These are phyloP conservation scores for Didymella lethalis DNA, from an alignment of 2,329 filamentous ascomycete species.

Conservation along the genomic window DNA sequence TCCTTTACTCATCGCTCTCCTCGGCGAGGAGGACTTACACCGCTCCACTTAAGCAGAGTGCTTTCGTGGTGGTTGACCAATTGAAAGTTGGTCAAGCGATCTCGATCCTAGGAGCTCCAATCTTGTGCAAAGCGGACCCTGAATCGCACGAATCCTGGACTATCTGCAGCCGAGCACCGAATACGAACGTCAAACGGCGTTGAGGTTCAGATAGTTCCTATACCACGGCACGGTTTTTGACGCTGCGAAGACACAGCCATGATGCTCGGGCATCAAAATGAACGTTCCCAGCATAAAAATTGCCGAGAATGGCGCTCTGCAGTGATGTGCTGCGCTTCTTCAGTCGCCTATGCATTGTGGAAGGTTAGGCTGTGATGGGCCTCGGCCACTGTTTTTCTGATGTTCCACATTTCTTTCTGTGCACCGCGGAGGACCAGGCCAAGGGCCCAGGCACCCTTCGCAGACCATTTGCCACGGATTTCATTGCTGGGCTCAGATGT, in stretches of 20 bases:
- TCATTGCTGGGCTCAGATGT: not conserved
- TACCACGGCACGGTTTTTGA: not conserved
- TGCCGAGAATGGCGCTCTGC: not conserved
- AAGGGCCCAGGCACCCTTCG: not conserved
- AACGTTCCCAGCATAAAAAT: not conserved
- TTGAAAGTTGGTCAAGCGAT: not conserved
- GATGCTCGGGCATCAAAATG: not conserved
- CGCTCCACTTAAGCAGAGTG: slow-evolving; percentile 1
- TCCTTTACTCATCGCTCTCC: not conserved
- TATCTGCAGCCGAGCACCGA: not conserved
- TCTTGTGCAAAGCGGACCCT: slow-evolving; percentile 5
- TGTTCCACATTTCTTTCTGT: not conserved
- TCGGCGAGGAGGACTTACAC: not conserved
- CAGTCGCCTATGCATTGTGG: not conserved
- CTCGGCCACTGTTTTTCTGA: not conserved
- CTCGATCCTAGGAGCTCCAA: slow-evolving; percentile 27
- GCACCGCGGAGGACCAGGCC: slow-evolving; percentile 1
- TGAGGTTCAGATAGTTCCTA: not conserved
- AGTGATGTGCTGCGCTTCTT: not conserved
- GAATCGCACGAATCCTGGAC: slow-evolving; percentile 2
- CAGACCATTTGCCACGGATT: not conserved
- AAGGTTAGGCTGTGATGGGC: not conserved
- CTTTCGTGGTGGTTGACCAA: slow-evolving; percentile 3
- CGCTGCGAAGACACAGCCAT: not conserved
- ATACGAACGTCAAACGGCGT: not conserved